Base-by-base conservation (phyloP, 306 rosid genomes). In the Quercus robur region DNA sequence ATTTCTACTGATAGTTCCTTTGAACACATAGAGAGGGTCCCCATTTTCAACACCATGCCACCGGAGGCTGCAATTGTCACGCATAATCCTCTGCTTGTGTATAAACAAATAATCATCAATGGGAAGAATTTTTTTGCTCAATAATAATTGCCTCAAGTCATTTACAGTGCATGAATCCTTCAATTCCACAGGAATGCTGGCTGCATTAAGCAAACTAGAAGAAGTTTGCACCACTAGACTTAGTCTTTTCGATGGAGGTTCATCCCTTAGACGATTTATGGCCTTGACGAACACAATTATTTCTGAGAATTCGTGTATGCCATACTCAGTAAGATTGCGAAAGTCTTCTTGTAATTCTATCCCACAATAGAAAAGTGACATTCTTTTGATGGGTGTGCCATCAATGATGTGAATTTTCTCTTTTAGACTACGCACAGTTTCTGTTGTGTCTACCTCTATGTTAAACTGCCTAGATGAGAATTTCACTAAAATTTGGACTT, bases 1-100 rank as follows among this genome's bases (percentile, higher is more conserved):
- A 74, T 70, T 35, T 10, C 76, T 85, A 46, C 89, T 88, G 61
- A 90, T 79, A 14, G 94, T 86, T 26, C 97, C 97, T 78, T 90
- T 92, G 74, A 94, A 94, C 12, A 92, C 93, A 67, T 91, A 89
- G 5, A 94, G 82, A 77, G 78, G 70, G 76, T 94, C 97, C 9
- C 99, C 98, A 81, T 88, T 87, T 82, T 90, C 91, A 68, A 95
- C 97, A 9, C 94, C 98, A 78, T 95, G 98, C 97, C 97, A 93
- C 56, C 86, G 71, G 49, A 92, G 94, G 80, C 97, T 94, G 75
- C 90, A 86, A 66, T 82, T 79, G 46, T 90, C 94, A 28, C 87
- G 87, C 99, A 93, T 94, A 78, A 93, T 94, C 82, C 99, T 90
- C 78, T 95, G 99, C 70, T 72, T 90, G 82, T 95, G 99, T 69